Evolutionary conservation across 2,329 filamentous ascomycete species (phyloP).

Genomic region (Ceratocystis colombiana): DNA sequence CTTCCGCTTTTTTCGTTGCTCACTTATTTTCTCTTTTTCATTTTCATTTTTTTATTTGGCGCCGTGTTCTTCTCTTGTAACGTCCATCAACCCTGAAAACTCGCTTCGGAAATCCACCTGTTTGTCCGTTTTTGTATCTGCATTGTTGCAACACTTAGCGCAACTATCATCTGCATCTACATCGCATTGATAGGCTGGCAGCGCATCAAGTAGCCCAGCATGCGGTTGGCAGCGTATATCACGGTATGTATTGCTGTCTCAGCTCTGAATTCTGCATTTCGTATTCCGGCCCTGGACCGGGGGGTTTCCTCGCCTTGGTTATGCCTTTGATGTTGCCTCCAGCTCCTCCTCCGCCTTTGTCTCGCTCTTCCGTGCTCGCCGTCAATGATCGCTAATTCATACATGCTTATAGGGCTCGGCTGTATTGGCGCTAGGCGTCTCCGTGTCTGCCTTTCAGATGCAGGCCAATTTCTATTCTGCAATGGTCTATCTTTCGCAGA

Average conservation of each 20-base stretch:
- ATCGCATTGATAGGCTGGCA: not conserved
- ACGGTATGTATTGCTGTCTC: conserved; percentile 42
- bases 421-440: conserved; percentile 70
- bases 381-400: not conserved
- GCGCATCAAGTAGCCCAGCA: conserved; percentile 33
- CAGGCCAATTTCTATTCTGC: conserved; percentile 97
- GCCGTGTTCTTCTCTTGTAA: conserved; percentile 24
- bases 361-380: not conserved
- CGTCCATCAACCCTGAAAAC: not conserved
- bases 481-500: conserved; percentile 92
- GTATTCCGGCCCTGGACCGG: not conserved
- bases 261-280: not conserved
- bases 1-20: not conserved
- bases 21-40: not conserved
- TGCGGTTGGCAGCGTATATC: conserved; percentile 52
- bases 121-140: not conserved
- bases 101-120: not conserved
- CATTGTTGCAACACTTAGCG: not conserved
- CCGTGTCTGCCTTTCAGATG: conserved; percentile 86
- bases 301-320: not conserved
- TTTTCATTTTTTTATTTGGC: not conserved
- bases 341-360: too few species aligned
- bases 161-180: not conserved
- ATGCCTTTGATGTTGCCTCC: not conserved
- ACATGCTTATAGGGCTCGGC: conserved; percentile 54